Base-by-base conservation (phyloP, 2,329 filamentous ascomycete species). In the Neocatenulostroma microsporum region DNA sequence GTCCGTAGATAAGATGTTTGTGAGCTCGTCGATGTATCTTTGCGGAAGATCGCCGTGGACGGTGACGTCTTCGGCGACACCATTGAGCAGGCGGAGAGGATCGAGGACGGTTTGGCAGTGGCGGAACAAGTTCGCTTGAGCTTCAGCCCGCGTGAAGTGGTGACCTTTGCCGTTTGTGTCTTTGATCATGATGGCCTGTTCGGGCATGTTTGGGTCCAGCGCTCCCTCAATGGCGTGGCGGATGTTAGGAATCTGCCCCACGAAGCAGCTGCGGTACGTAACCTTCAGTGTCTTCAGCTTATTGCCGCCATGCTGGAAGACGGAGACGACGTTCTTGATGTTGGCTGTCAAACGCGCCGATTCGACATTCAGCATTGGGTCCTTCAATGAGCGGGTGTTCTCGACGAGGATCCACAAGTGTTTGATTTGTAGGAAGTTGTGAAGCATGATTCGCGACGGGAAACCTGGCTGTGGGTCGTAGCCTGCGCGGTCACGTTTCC, bases 281-380 rank as follows among this genome's bases (percentile, higher is more conserved):
- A 45, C 23, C 23, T 36, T 34, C 24, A 45, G 42, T 3, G 40
- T 37, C 14, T 34, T 30, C 15, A 45, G 30, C 19, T 42, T 28
- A 17, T 21, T 29, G 4, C 30, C 30, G 13, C 18, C 19, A 17
- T 34, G 19, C 7, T 14, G 5, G 21, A 45, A 30, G 12, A 15
- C 40, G 34, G 26, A 13, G 25, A 36, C 37, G 18, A 45, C 36
- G 19, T 19, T 37, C 14, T 26, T 28, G 36, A 42, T 30, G 30
- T 43, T 42, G 13, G 23, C 20, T 14, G 15, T 17, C 10, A 38
- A 17, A 10, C 26, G 37, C 18, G 27, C 27, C 7, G 25, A 30
- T 12, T 37, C 34, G 27, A 30, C 13, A n/a, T 15, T 13, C 5
- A 9, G 34, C 25, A 29, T 13, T 4, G 25, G 34, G 15, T 36